Evolutionary conservation across 352 stramenopile species (phyloP).

Genomic region (Phytophthora parvispora): DNA sequence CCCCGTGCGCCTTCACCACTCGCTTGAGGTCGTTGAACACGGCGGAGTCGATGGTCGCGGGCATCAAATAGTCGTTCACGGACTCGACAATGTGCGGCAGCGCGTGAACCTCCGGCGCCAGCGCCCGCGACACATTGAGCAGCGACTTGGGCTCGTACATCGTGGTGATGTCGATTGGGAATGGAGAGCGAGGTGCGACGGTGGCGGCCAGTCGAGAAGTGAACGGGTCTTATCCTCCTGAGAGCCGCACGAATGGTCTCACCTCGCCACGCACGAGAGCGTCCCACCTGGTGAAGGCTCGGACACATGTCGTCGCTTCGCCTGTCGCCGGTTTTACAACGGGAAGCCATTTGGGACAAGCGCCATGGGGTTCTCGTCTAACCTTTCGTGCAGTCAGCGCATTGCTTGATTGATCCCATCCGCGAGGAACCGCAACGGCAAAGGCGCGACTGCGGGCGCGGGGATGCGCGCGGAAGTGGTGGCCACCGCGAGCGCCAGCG

Average conservation of each 20-base stretch:
- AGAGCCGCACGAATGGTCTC: slow-evolving; percentile 3
- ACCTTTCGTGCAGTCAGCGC: background rate
- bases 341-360: slow-evolving; percentile 10
- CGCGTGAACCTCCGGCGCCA: slow-evolving; percentile 5
- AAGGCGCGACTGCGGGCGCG: background rate
- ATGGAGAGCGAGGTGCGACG: background rate
- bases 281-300: background rate
- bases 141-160: slow-evolving; percentile 19
- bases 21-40: slow-evolving; percentile 18
- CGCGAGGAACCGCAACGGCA: slow-evolving; percentile 4
- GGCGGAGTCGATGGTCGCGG: slow-evolving; percentile 14
- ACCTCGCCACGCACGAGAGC: slow-evolving; percentile 1
- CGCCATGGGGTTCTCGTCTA: slow-evolving; percentile 3
- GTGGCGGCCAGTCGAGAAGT: slow-evolving; percentile 6
- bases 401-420: slow-evolving; percentile 16
- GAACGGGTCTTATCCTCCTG: slow-evolving; percentile 9
- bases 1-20: slow-evolving; percentile 7
- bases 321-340: slow-evolving; percentile 16
- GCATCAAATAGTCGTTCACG: slow-evolving; percentile 16
- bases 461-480: slow-evolving; percentile 6
- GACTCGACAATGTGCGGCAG: slow-evolving; percentile 16
- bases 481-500: background rate
- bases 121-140: slow-evolving; percentile 4
- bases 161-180: background rate
- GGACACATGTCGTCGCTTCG: slow-evolving; percentile 11